Percentiles rank a stretch among this genome's conserved stretches.
These are phyloP conservation scores for Stephanodiscus triporus DNA, from an alignment of 108 stramenopile genomes.

Conservation along the genomic window DNA sequence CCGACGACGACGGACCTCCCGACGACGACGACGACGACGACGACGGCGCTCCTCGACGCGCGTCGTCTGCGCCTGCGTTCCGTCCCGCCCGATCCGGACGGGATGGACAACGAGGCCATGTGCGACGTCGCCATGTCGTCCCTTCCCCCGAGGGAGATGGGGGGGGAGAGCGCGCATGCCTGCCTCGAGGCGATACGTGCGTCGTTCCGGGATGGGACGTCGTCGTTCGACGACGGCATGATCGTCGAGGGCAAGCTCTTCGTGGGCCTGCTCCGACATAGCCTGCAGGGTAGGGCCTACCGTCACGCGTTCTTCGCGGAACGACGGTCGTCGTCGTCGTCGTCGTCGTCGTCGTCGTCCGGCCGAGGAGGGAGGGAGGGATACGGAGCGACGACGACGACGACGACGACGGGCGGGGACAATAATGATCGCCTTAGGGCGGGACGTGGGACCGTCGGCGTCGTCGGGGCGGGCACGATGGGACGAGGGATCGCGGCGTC, in stretches of 20 bases:
- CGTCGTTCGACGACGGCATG: slow-evolving; percentile 66
- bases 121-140: slow-evolving; percentile 65
- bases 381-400: too few relatives aligned
- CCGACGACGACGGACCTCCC: too few relatives aligned
- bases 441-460: slow-evolving; percentile 60
- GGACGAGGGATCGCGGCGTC: slow-evolving; percentile 95
- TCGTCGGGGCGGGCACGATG: slow-evolving; percentile 97
- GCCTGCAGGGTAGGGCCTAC: slow-evolving; percentile 78
- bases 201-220: slow-evolving; percentile 46
- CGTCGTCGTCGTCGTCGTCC: slow-evolving; percentile 13
- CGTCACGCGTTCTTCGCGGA: slow-evolving; percentile 96
- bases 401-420: neutral
- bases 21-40: slow-evolving; percentile 41
- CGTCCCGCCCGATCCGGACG: slow-evolving; percentile 49
- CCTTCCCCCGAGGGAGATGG: slow-evolving; percentile 65
- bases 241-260: slow-evolving; percentile 69
- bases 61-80: slow-evolving; percentile 55
- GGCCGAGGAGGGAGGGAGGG: neutral
- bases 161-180: slow-evolving; percentile 75
- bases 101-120: slow-evolving; percentile 51
- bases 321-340: slow-evolving; percentile 71
- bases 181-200: slow-evolving; percentile 83
- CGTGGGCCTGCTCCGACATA: slow-evolving; percentile 61
- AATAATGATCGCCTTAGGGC: slow-evolving; percentile 9
- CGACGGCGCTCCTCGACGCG: slow-evolving; percentile 12